These are phyloP conservation scores for Alternaria rosae DNA, from an alignment of 2,329 filamentous ascomycete genomes.

Conservation along the genomic window DNA sequence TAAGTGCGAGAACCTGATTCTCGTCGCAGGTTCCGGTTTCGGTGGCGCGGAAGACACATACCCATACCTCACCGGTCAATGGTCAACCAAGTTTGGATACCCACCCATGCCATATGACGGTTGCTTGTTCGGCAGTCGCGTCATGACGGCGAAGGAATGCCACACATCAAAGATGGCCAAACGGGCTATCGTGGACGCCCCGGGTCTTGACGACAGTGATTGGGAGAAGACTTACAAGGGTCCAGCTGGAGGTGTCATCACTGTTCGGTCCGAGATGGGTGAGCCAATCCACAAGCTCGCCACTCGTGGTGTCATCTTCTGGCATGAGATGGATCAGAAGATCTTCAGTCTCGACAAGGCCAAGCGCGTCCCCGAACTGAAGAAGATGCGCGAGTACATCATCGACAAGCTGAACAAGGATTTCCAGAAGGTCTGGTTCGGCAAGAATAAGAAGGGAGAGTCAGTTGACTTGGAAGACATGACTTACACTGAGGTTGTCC, in stretches of 20 bases:
- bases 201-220: slow-evolving; percentile 53
- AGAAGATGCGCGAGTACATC: slow-evolving; percentile 56
- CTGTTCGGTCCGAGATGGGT: slow-evolving; percentile 97
- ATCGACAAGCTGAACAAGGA: slow-evolving; percentile 58
- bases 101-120: slow-evolving; percentile 59
- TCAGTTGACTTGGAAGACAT: slow-evolving; percentile 58
- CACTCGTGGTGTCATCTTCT: slow-evolving; percentile 93
- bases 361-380: slow-evolving; percentile 53
- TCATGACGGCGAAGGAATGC: slow-evolving; percentile 59
- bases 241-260: slow-evolving; percentile 90
- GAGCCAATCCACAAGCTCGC: slow-evolving; percentile 99
- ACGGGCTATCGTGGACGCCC: slow-evolving; percentile 54
- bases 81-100: slow-evolving; percentile 54
- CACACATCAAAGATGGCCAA: slow-evolving; percentile 55
- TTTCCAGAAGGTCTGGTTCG: slow-evolving; percentile 60
- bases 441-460: slow-evolving; percentile 52
- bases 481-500: slow-evolving; percentile 57
- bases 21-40: slow-evolving; percentile 59
- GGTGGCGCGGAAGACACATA: slow-evolving; percentile 57
- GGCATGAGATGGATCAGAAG: slow-evolving; percentile 98
- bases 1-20: slow-evolving; percentile 55
- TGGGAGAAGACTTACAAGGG: slow-evolving; percentile 65
- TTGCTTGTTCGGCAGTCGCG: slow-evolving; percentile 56
- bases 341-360: slow-evolving; percentile 97
- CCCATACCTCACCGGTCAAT: slow-evolving; percentile 56